Evolutionary conservation across 1,284 basidiomycete genomes (phyloP), one percentile per base, ranked within the genome.

Genomic region (Earliella scabrosa): DNA sequence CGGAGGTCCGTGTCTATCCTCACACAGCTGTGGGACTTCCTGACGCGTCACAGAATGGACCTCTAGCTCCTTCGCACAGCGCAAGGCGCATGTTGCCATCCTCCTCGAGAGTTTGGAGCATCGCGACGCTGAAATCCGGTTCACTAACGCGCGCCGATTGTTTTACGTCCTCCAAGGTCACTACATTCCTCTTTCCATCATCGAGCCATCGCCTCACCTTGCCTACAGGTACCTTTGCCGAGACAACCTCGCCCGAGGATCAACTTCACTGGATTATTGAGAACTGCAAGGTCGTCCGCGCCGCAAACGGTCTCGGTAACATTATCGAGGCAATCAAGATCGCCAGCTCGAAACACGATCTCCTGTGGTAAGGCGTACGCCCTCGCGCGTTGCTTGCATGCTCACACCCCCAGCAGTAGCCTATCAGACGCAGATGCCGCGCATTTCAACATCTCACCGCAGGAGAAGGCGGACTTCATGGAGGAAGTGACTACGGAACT

Each of bases 211-310:
- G 54, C 34, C 53, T 46, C 43, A 45, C 38, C 38, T 20, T 16
- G 24, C 56, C 38, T 63, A 20, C 60, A 97, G 95, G 97, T 44
- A 90, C 90, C 10, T 99, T 98, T 69, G 90, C 86, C 3, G 95
- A 97, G 72, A 95, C 95, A 0, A 85, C 85, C 5, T 93, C 93
- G 29, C 90, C 94, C 0, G 94, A 97, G 66, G 90, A 97, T 71
- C 97, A 99, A 71, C 75, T 99, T 41, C 92, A 96, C 63, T 97
- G 95, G 91, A 92, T 99, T 64, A 90, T 94, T 58, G 91, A 97
- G 72, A 98, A 98, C 69, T 93, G 93, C 67, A 93, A 92, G 68
- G 81, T 92, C 31, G 88, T 98, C 2, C 83, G 95, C 52, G 79
- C 82, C 23, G 88, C 90, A 0, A 95, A 97, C 69, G 97, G 96